phyloP scores from a whole-genome alignment of 2,329 filamentous ascomycete genomes.

The Aspergillus sp. region DNA sequence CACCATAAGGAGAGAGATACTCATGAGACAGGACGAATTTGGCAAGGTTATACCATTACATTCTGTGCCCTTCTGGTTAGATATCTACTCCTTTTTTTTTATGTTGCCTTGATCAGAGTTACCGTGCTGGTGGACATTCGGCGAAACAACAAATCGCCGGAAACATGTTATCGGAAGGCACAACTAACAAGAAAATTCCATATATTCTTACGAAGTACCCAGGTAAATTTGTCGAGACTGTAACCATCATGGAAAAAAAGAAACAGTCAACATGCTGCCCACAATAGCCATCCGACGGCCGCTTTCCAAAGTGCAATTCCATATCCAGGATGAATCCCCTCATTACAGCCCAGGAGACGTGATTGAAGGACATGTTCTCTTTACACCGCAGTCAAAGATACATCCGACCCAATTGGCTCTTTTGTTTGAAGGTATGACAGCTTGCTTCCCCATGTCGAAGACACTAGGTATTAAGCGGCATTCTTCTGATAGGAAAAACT shows the following conservation, averaged over 20 bases:
- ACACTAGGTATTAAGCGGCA: not conserved
- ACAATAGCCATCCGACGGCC: not conserved
- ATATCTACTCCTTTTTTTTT: too few relatives aligned
- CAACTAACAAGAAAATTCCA: not conserved
- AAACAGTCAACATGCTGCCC: not conserved
- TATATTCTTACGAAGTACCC: not conserved
- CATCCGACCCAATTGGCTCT: not conserved
- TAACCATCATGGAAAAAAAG: not conserved
- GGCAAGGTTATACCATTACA: not conserved
- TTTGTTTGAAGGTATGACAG: constrained; percentile 7
- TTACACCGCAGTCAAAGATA: constrained; percentile 8
- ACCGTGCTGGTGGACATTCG: not conserved
- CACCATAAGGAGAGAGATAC: not conserved
- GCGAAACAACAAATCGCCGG: not conserved
- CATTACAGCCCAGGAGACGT: constrained; percentile 10
- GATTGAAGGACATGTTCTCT: constrained; percentile 10
- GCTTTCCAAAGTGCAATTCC: constrained; percentile 1
- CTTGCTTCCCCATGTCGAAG: not conserved
- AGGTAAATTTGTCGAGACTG: not conserved
- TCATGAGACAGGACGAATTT: not conserved
- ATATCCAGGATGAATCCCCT: not conserved
- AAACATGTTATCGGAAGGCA: not conserved
- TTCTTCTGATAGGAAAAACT: constrained; percentile 8
- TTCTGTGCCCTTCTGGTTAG: too few relatives aligned
- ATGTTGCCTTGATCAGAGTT: too few relatives aligned